Evolutionary conservation across 148 eudicot genomes (phyloP), one percentile per base, ranked within the genome.

Genomic region (Fallopia convolvulus): DNA sequence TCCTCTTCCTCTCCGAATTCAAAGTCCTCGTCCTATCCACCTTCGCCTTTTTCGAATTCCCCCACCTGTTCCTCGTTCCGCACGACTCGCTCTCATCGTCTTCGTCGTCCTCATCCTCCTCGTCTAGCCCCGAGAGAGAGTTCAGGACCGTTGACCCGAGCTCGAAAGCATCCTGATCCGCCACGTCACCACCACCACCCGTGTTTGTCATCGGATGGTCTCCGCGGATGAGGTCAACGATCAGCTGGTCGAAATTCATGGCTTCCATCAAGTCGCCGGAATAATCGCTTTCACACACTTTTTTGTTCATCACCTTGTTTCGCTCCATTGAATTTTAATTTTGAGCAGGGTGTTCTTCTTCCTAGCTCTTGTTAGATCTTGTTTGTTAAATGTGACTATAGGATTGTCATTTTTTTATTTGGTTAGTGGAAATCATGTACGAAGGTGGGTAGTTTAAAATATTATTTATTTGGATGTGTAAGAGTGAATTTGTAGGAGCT

Each of bases 21-120:
- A 92, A 79, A 40, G 95, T 94, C 76, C 89, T 88, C n/a, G 98
- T 82, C 1, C 95, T 77, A 76, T 92, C 98, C 6, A 73, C 81
- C 79, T 86, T 91, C 7, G 74, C 77, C 21, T 61, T 80, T 82
- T 74, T 90, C 74, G 76, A 72, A 14, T 13, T 10, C 68, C 68
- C 36, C 33, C 33, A 21, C 15, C 33, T 8, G 32, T 12, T 70
- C 26, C 11, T 33, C 47, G 74, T 26, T 7, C 5, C 23, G 15
- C 46, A 6, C 6, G 21, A 70, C 14, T 36, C 44, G 48, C 32
- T 70, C 74, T 39, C 74, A 21, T 42, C 10, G 21, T n/a, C 74
- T 6, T 70, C 46, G 13, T 70, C 18, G 1, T 68, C 72, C 7
- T 66, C 72, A 8, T 66, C 72, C 17, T 66, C 72, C 36, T 26